Percentiles rank a stretch among this genome's conserved stretches.
Conservation (phyloP, 2,329 filamentous ascomycete genomes). For the Fusarium oligoseptatum region DNA sequence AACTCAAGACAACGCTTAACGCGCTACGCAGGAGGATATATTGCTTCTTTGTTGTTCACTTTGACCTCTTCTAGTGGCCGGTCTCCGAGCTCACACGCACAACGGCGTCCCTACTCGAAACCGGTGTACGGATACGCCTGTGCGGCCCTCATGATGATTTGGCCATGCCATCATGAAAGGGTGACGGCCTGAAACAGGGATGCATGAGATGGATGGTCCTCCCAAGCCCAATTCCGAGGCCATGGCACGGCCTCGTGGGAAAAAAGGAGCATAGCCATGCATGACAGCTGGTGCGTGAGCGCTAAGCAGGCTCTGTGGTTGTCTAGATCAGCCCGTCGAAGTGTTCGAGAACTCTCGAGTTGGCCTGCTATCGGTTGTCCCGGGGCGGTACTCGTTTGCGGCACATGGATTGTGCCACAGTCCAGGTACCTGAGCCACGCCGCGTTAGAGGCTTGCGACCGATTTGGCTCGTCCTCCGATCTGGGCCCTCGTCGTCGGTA, state of each 20-base stretch:
- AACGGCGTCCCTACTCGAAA: background rate
- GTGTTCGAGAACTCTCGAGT: slow-evolving; percentile 37
- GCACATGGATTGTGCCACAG: background rate
- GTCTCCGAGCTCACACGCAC: background rate
- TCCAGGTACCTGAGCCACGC: slow-evolving; percentile 21
- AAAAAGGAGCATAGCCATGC: slow-evolving; percentile 9
- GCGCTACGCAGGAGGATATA: background rate
- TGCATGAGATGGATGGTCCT: slow-evolving; percentile 7
- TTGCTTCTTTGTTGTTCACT: background rate
- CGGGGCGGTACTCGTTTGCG: slow-evolving; percentile 17
- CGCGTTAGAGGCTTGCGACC: slow-evolving; percentile 19
- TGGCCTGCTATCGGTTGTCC: slow-evolving; percentile 26
- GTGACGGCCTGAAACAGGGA: slow-evolving; percentile 39
- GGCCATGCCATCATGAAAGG: slow-evolving; percentile 31
- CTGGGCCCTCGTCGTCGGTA: slow-evolving; percentile 11
- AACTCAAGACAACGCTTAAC: background rate
- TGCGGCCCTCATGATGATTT: slow-evolving; percentile 15
- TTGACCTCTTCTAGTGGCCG: background rate
- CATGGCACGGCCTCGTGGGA: slow-evolving; percentile 19
- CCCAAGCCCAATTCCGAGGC: slow-evolving; percentile 17
- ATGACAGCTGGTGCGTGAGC: slow-evolving; percentile 33
- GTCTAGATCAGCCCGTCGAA: slow-evolving; percentile 21
- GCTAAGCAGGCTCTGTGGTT: slow-evolving; percentile 32
- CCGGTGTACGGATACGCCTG: background rate
- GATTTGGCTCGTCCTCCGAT: slow-evolving; percentile 27